Percentiles rank a stretch among this genome's conserved stretches.
phyloP scores from a whole-genome alignment of 768 basidiomycete genomes.

The Chalciporus piperatus region DNA sequence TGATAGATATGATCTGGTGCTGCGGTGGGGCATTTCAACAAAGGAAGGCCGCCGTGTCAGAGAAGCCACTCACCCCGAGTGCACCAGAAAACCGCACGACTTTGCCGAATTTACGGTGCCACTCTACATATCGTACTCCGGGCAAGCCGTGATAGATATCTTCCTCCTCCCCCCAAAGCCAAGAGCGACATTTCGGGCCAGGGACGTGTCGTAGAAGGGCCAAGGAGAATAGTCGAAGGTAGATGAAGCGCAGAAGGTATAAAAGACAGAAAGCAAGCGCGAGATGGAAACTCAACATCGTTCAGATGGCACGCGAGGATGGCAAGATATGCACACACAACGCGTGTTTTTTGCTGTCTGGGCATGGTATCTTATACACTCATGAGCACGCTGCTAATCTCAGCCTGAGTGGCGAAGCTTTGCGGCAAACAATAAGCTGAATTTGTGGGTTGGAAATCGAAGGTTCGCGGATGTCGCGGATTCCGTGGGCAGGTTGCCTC shows the following conservation, averaged over 20 bases:
- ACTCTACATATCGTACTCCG: constrained; percentile 49
- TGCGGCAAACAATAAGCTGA: neutral
- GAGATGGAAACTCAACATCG: constrained; percentile 10
- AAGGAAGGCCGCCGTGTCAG: constrained; percentile 1
- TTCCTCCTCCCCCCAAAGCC: constrained; percentile 65
- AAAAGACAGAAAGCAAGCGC: constrained; percentile 22
- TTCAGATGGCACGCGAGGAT: neutral
- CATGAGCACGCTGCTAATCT: neutral
- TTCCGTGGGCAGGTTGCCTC: neutral
- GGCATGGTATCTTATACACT: neutral
- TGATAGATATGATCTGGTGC: constrained; percentile 58
- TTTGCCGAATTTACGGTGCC: constrained; percentile 53
- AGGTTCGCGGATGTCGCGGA: neutral
- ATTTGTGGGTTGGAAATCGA: neutral
- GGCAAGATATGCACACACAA: neutral
- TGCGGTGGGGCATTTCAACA: constrained; percentile 24
- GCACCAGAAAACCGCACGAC: constrained; percentile 56
- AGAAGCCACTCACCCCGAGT: constrained; percentile 44
- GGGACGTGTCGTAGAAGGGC: constrained; percentile 44
- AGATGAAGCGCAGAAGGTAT: constrained; percentile 32
- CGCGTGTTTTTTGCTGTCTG: constrained; percentile 9
- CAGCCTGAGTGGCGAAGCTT: neutral
- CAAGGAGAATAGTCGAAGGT: constrained; percentile 34
- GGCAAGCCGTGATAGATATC: constrained; percentile 49
- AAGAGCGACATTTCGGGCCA: constrained; percentile 47